Evolutionary conservation across 225 moss, liverwort and hornwort species (phyloP).

Genomic region (Ulota crispa): DNA sequence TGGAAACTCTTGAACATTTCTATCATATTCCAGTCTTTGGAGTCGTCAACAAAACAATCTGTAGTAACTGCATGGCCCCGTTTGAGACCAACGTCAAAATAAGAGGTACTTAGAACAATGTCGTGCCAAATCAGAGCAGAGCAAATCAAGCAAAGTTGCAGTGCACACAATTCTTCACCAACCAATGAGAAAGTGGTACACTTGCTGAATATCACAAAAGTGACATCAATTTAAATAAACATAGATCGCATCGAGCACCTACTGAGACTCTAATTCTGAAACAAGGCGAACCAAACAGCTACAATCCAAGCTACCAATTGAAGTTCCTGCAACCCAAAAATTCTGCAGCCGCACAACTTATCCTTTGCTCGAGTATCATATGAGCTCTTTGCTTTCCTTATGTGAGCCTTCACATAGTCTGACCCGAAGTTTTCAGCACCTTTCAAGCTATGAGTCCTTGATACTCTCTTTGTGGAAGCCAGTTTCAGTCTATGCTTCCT

Average conservation of each 20-base stretch:
- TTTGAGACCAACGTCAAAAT: neutral
- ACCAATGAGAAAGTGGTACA: neutral
- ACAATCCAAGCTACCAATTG: neutral
- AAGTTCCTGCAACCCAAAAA: constrained; percentile 5
- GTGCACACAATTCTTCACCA: neutral
- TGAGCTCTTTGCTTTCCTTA: neutral
- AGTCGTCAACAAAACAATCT: neutral
- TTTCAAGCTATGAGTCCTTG: neutral
- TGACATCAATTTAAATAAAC: neutral
- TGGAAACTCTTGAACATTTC: neutral
- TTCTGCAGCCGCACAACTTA: neutral
- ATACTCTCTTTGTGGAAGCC: neutral
- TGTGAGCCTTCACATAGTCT: neutral
- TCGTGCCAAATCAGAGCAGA: neutral
- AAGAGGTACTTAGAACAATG: neutral
- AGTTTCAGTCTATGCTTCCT: neutral
- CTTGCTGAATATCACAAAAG: neutral
- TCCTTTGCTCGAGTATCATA: neutral
- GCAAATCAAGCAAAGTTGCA: neutral
- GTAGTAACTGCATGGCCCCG: neutral
- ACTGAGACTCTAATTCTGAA: neutral
- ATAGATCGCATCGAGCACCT: neutral
- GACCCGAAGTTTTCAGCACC: no score
- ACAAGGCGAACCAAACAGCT: neutral
- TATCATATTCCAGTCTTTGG: neutral